A percentile compares a stretch with the other conserved stretches of the same genome.
Conservation (phyloP, 1,284 basidiomycete species). For the Spongispora temasekensis region DNA sequence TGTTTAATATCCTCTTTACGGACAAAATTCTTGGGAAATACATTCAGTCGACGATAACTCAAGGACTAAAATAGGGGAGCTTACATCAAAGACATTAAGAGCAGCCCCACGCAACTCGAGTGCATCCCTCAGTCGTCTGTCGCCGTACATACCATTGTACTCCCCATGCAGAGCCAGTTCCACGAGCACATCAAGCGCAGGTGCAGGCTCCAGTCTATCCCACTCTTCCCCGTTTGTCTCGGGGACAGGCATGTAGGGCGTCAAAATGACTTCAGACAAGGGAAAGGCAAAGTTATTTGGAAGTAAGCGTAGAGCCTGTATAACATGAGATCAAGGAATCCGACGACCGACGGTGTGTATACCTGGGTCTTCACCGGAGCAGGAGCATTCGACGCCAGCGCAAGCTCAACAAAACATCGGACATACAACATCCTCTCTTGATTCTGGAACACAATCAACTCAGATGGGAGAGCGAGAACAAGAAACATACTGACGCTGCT, state of each 20-base stretch:
- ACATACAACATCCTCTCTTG: constrained; percentile 69
- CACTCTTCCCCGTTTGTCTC: constrained; percentile 87
- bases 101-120: constrained; percentile 68
- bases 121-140: constrained; percentile 55
- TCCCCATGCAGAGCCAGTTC: constrained; percentile 77
- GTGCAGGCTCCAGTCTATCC: constrained; percentile 75
- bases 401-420: constrained; percentile 85
- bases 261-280: constrained; percentile 62
- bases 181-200: constrained; percentile 74
- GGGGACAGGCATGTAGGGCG: constrained; percentile 80
- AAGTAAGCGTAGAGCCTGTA: constrained; percentile 64
- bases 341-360: constrained; percentile 12
- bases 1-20: constrained; percentile 66
- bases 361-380: constrained; percentile 85
- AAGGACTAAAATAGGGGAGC: constrained; percentile 1
- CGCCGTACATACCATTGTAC: constrained; percentile 66
- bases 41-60: not conserved
- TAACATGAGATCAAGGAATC: constrained; percentile 17
- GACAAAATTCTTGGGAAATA: constrained; percentile 63
- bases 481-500: constrained; percentile 48
- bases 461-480: not conserved
- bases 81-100: constrained; percentile 71
- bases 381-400: constrained; percentile 91
- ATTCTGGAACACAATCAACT: constrained; percentile 38
- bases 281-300: constrained; percentile 63